A percentile compares a stretch with the other conserved stretches of the same genome.
These are phyloP conservation scores for Bryum argenteum DNA, from an alignment of 225 moss, liverwort and hornwort genomes.

Conservation along the genomic window DNA sequence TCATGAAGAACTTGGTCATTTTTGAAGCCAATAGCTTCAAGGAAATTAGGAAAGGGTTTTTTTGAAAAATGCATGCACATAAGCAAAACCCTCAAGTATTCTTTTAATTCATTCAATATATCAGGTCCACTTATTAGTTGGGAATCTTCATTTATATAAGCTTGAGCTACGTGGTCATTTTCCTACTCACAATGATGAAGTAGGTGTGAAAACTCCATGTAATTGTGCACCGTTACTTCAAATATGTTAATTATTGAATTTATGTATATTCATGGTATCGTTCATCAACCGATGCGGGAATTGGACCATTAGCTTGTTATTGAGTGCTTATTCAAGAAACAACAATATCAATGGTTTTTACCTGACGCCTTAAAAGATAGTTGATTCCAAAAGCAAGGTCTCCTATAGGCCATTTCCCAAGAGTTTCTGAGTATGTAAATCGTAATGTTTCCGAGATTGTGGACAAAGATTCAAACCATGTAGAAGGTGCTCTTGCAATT, in stretches of 20 bases:
- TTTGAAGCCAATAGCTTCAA: conserved; percentile 61
- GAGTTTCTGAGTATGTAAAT: conserved; percentile 87
- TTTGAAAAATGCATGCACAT: conserved; percentile 94
- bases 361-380: conserved; percentile 68
- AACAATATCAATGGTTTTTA: background rate
- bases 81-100: conserved; percentile 56
- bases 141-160: conserved; percentile 59
- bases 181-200: background rate
- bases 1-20: conserved; percentile 65
- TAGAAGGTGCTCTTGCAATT: conserved; percentile 84
- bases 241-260: too few relatives aligned
- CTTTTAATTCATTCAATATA: conserved; percentile 59
- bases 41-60: conserved; percentile 66
- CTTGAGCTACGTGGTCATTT: conserved; percentile 68
- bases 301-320: too few relatives aligned
- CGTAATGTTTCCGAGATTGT: conserved; percentile 83
- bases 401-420: conserved; percentile 96
- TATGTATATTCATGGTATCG: too few relatives aligned
- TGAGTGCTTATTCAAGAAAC: too few relatives aligned
- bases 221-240: too few relatives aligned
- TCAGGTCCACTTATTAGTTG: conserved; percentile 44
- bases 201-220: too few relatives aligned
- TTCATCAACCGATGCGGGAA: too few relatives aligned
- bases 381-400: conserved; percentile 95
- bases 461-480: conserved; percentile 92